These are phyloP conservation scores for Trichophyton benhamiae DNA, from an alignment of 2,329 filamentous ascomycete species.

Conservation along the genomic window DNA sequence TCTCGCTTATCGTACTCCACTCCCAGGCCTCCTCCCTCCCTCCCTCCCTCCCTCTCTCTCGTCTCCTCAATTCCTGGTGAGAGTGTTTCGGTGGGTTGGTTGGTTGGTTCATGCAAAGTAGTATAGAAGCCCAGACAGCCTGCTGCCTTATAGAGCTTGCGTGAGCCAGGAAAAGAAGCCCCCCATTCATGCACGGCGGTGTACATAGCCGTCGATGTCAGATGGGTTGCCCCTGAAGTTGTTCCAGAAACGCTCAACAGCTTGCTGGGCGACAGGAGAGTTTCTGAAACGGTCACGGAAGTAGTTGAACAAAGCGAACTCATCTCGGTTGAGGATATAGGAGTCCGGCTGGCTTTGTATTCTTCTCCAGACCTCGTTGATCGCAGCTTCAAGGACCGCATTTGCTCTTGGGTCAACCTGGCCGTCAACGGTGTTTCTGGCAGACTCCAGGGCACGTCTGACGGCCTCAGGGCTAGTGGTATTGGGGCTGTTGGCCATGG, in stretches of 20 bases:
- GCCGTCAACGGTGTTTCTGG: conserved; percentile 59
- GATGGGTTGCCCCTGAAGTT: conserved; percentile 21
- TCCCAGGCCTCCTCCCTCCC: not conserved
- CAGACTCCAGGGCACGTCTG: conserved; percentile 59
- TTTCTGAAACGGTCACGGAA: conserved; percentile 56
- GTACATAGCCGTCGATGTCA: conserved; percentile 16
- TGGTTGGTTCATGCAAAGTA: not conserved
- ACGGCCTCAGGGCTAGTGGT: conserved; percentile 36
- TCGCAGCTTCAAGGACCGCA: conserved; percentile 52
- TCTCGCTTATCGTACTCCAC: not conserved
- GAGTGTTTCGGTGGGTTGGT: not conserved
- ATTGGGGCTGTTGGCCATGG: conserved; percentile 27
- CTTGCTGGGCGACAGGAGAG: conserved; percentile 37
- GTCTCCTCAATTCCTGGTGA: not conserved
- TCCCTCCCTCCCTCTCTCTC: too few relatives aligned
- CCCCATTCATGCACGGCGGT: not conserved
- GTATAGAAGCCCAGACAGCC: not conserved
- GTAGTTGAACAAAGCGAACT: conserved; percentile 81
- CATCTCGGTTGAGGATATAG: conserved; percentile 64
- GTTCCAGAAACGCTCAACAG: conserved; percentile 48
- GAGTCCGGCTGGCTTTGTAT: conserved; percentile 50
- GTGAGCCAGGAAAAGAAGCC: not conserved
- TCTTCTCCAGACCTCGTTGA: conserved; percentile 54
- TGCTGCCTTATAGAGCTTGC: not conserved
- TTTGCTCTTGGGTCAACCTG: conserved; percentile 50